Conservation (phyloP, 768 basidiomycete genomes). For the Russula brevipes region DNA sequence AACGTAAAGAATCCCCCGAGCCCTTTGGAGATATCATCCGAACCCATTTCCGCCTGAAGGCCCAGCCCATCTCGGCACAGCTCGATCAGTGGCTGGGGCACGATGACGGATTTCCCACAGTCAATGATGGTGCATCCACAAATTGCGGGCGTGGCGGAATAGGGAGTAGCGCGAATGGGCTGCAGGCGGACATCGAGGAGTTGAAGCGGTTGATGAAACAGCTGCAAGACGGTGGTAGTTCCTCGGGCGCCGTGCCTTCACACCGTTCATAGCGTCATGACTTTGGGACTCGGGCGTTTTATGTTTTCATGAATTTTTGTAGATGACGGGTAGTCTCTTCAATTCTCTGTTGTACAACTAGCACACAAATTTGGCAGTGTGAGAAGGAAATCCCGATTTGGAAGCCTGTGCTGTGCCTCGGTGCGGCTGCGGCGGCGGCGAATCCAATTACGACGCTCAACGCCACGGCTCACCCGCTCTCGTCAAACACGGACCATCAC, state of each 20-base stretch:
- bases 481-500: neutral
- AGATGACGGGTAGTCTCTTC: neutral
- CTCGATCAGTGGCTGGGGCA: slow-evolving; percentile 70
- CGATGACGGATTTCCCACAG: slow-evolving; percentile 66
- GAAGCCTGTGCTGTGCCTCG: neutral
- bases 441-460: neutral
- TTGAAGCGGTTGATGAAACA: slow-evolving; percentile 55
- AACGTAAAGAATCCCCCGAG: slow-evolving; percentile 79
- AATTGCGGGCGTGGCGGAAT: slow-evolving; percentile 32
- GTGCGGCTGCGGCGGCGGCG: neutral
- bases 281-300: neutral
- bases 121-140: slow-evolving; percentile 48
- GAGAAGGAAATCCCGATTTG: slow-evolving; percentile 3
- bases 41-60: slow-evolving; percentile 88
- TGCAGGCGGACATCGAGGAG: slow-evolving; percentile 68
- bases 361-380: neutral
- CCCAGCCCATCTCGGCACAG: slow-evolving; percentile 60
- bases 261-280: slow-evolving; percentile 6
- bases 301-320: neutral
- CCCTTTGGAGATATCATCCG: slow-evolving; percentile 83
- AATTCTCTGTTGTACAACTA: neutral
- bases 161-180: slow-evolving; percentile 49
- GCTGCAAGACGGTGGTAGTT: slow-evolving; percentile 20
- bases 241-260: neutral
- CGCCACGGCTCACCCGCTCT: neutral